phyloP scores from a whole-genome alignment of 2,329 filamentous ascomycete genomes.

The Zymoseptoria passerinii region DNA sequence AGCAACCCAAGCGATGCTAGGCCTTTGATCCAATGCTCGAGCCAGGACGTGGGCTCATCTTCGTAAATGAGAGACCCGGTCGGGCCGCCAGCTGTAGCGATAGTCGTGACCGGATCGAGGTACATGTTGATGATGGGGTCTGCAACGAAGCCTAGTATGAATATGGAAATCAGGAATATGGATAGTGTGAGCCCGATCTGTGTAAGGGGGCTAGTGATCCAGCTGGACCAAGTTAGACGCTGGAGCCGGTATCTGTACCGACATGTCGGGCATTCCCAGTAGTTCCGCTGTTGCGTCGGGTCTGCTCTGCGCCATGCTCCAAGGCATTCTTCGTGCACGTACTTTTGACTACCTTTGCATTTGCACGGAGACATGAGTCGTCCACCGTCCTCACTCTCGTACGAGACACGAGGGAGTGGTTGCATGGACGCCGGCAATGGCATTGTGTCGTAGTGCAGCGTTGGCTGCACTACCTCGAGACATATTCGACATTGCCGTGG shows the following conservation, averaged over 20 bases:
- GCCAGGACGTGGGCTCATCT: constrained; percentile 56
- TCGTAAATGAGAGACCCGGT: constrained; percentile 32
- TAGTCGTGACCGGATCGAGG: constrained; percentile 56
- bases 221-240: constrained; percentile 65
- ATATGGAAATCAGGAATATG: constrained; percentile 65
- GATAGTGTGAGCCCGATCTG: constrained; percentile 63
- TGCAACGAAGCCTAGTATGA: constrained; percentile 80
- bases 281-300: constrained; percentile 60
- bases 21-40: constrained; percentile 79
- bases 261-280: constrained; percentile 83
- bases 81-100: constrained; percentile 28
- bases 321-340: constrained; percentile 88
- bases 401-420: constrained; percentile 51
- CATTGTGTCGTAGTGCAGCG: constrained; percentile 40
- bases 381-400: constrained; percentile 64
- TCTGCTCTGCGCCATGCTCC: constrained; percentile 72
- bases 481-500: constrained; percentile 83
- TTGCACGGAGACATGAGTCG: constrained; percentile 81
- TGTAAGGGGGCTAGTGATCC: constrained; percentile 47
- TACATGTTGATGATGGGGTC: constrained; percentile 89
- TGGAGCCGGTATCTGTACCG: constrained; percentile 72
- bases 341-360: constrained; percentile 88
- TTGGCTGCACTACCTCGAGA: constrained; percentile 60
- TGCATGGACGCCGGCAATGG: constrained; percentile 50
- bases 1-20: constrained; percentile 82